Evolutionary conservation across 169 alveolate species (phyloP), one percentile per base, ranked within the genome.

Genomic region (Plasmodium malariae): DNA sequence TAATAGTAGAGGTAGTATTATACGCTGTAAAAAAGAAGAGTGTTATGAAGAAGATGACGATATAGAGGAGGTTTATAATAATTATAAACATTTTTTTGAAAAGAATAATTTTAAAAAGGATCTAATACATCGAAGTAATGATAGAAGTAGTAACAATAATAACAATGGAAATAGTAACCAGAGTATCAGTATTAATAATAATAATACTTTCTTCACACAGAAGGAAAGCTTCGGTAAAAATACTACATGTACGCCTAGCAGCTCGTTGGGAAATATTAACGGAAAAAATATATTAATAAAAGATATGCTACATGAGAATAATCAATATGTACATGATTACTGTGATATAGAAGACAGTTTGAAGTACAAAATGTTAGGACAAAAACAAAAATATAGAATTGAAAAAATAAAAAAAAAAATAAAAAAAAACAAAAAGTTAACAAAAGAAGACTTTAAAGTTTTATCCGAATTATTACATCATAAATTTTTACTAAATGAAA

Each of bases 381-480:
- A 43, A 45, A 36, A 19, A 32, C 40, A 63, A 36, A 76, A 76
- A 51, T 32, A 62, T 34, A 34, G 30, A 76, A 76, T 76, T 28
- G 89, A 62, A 26, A 76, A 62, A 76, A 76, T 76, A 76, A 76
- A 76, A 76, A 76, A 40, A 9, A 76, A 76, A 76, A 76, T 76
- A 76, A 76, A 62, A 65, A 76, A 76, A 76, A 62, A 45, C 48
- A 76, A 62, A 62, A 76, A 76, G n/a, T 37, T 76, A 45, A 76
- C 78, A 4, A 76, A 76, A 67, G 89, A 65, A 26, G 89, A 76
- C 45, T 62, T 62, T 9, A 76, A 76, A 45, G n/a, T 76, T 28
- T 76, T 76, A 14, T 76, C 89, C 21, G 76, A 76, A 14, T 45
- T 76, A 36, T 67, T 76, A 63, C 89, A 76, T 76, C 89, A 76